phyloP scores from a whole-genome alignment of 352 stramenopile genomes.

The Thraustochytrium striatum region DNA sequence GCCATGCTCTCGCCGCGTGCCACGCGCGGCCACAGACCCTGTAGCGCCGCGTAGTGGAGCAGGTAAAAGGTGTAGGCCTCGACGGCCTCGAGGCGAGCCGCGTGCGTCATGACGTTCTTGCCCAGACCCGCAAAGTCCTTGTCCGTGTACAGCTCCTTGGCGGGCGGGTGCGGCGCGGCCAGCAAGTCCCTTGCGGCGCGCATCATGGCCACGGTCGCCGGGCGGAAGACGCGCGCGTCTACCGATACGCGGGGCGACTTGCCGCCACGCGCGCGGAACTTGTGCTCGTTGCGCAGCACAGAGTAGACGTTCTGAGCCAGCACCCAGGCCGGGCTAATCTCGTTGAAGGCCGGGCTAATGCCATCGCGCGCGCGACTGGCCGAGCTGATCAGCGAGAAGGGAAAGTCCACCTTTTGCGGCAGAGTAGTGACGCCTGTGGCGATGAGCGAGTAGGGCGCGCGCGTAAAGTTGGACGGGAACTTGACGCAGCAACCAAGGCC shows the following conservation, averaged over 20 bases:
- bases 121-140: slow-evolving; percentile 1
- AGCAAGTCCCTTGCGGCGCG: slow-evolving; percentile 4
- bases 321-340: slow-evolving; percentile 72
- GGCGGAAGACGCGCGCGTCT: background rate
- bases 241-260: background rate
- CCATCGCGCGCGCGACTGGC: slow-evolving; percentile 52
- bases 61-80: slow-evolving; percentile 26
- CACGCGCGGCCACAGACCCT: background rate
- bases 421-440: slow-evolving; percentile 82
- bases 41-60: background rate
- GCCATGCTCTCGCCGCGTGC: background rate
- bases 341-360: slow-evolving; percentile 53
- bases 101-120: slow-evolving; percentile 38
- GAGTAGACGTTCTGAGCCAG: slow-evolving; percentile 81
- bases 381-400: slow-evolving; percentile 69
- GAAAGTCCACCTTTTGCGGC: slow-evolving; percentile 72
- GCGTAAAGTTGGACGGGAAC: slow-evolving; percentile 86
- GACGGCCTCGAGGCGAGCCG: slow-evolving; percentile 1
- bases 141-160: slow-evolving; percentile 17
- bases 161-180: background rate
- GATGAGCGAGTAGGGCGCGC: slow-evolving; percentile 85
- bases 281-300: slow-evolving; percentile 76
- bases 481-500: slow-evolving; percentile 86
- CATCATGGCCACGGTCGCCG: slow-evolving; percentile 35
- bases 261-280: slow-evolving; percentile 60